Percentiles rank a stretch among this genome's conserved stretches.
Conservation (phyloP, 345 rosid species). For the Heritiera fomes region DNA sequence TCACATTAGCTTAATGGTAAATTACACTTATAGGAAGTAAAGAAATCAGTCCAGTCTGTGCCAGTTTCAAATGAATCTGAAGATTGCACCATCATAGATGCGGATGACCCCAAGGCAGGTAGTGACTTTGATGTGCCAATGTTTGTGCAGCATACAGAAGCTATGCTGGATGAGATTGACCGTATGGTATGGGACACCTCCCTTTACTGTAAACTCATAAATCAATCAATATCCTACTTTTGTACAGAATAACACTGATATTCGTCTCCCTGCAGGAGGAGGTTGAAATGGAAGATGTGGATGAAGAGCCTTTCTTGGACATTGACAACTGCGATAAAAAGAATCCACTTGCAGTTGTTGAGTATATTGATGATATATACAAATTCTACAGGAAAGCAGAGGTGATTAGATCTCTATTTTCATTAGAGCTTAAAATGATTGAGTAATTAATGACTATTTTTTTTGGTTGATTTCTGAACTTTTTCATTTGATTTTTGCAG, state of each 20-base stretch:
- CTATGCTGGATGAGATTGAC: constrained; percentile 88
- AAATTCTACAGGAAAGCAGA: constrained; percentile 69
- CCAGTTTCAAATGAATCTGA: constrained; percentile 33
- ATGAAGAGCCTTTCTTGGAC: constrained; percentile 56
- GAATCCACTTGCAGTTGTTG: constrained; percentile 76
- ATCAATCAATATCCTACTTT: neutral
- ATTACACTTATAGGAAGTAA: constrained; percentile 42
- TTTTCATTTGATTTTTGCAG: constrained; percentile 40
- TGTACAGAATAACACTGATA: neutral
- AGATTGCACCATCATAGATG: constrained; percentile 52
- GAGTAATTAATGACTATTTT: neutral
- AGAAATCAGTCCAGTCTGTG: constrained; percentile 33
- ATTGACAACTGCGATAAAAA: constrained; percentile 70
- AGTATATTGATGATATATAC: constrained; percentile 73
- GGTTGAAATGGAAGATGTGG: constrained; percentile 80
- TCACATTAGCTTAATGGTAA: neutral
- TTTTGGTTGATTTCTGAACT: constrained; percentile 10
- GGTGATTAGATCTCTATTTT: constrained; percentile 37
- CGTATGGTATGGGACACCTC: constrained; percentile 56
- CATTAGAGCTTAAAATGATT: neutral
- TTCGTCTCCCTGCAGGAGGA: constrained; percentile 55
- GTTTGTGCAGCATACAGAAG: constrained; percentile 88
- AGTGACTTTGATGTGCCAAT: constrained; percentile 64
- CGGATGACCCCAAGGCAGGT: constrained; percentile 37
- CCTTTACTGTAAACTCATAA: neutral